These are phyloP conservation scores for Aureobasidium leucospermi DNA, from an alignment of 2,329 filamentous ascomycete species.

Conservation along the genomic window DNA sequence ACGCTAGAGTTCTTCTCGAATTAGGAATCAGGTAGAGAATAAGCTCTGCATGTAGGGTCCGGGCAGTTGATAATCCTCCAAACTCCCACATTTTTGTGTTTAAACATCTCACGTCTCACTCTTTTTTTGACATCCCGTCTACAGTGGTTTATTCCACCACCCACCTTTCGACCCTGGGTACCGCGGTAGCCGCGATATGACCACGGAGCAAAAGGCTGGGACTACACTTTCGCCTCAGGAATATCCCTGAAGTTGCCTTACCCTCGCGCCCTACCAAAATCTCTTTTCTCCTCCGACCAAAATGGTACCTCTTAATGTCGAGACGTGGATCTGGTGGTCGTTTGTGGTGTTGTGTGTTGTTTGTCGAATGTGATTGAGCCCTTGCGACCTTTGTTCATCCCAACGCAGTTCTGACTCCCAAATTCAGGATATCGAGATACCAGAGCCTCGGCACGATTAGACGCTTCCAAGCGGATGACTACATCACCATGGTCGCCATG, in stretches of 20 bases:
- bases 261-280: background rate
- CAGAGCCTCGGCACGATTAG: slow-evolving; percentile 41
- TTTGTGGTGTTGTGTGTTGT: slow-evolving; percentile 34
- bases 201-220: background rate
- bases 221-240: slow-evolving; percentile 13
- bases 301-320: slow-evolving; percentile 32
- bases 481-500: slow-evolving; percentile 47
- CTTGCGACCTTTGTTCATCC: slow-evolving; percentile 1
- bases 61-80: slow-evolving; percentile 6
- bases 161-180: background rate
- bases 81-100: background rate
- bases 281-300: background rate
- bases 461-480: slow-evolving; percentile 50
- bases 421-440: slow-evolving; percentile 34
- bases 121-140: background rate
- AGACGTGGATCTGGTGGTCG: slow-evolving; percentile 43
- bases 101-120: background rate
- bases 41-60: background rate
- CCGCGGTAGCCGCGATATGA: background rate
- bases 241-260: slow-evolving; percentile 9
- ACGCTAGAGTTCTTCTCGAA: slow-evolving; percentile 13
- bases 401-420: slow-evolving; percentile 3
- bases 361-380: slow-evolving; percentile 33
- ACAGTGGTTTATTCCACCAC: background rate
- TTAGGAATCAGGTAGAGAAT: slow-evolving; percentile 4